phyloP scores from a whole-genome alignment of 2,329 filamentous ascomycete species.

The Pseudocercospora eumusae region DNA sequence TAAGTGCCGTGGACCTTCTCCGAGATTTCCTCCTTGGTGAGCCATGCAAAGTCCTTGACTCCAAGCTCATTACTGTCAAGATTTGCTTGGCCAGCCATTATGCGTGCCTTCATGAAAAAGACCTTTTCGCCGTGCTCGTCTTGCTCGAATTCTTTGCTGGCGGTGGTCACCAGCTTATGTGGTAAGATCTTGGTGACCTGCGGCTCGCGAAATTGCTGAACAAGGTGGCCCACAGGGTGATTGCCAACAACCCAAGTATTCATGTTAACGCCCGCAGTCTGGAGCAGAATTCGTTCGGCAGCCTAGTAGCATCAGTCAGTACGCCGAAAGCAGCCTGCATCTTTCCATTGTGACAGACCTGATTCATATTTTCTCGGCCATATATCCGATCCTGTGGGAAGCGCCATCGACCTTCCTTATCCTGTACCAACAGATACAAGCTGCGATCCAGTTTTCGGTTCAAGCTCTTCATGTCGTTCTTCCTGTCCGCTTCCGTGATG shows the following conservation, averaged over 20 bases:
- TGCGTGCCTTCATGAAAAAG: slow-evolving; percentile 94
- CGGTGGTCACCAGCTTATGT: slow-evolving; percentile 33
- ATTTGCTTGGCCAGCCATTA: slow-evolving; percentile 94
- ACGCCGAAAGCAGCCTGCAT: neutral
- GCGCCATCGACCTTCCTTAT: slow-evolving; percentile 70
- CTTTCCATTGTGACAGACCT: slow-evolving; percentile 59
- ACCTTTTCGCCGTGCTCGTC: slow-evolving; percentile 71
- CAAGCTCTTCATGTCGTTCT: slow-evolving; percentile 73
- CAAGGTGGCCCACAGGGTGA: slow-evolving; percentile 79
- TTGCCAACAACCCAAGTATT: slow-evolving; percentile 97
- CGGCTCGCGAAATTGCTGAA: slow-evolving; percentile 55
- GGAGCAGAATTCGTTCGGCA: slow-evolving; percentile 73
- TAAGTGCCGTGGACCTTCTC: slow-evolving; percentile 66
- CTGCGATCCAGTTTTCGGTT: slow-evolving; percentile 78
- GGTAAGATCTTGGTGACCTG: slow-evolving; percentile 33
- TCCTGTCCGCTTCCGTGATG: slow-evolving; percentile 74
- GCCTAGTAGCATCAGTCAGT: slow-evolving; percentile 56
- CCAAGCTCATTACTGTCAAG: slow-evolving; percentile 70
- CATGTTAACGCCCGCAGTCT: slow-evolving; percentile 88
- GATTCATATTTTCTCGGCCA: slow-evolving; percentile 73
- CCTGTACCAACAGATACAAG: slow-evolving; percentile 82
- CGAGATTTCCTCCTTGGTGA: slow-evolving; percentile 84
- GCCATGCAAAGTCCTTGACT: slow-evolving; percentile 84
- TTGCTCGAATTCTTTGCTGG: slow-evolving; percentile 36
- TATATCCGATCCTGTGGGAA: slow-evolving; percentile 75